phyloP scores from a whole-genome alignment of 2,329 filamentous ascomycete genomes.

The Pyrenophora graminea region DNA sequence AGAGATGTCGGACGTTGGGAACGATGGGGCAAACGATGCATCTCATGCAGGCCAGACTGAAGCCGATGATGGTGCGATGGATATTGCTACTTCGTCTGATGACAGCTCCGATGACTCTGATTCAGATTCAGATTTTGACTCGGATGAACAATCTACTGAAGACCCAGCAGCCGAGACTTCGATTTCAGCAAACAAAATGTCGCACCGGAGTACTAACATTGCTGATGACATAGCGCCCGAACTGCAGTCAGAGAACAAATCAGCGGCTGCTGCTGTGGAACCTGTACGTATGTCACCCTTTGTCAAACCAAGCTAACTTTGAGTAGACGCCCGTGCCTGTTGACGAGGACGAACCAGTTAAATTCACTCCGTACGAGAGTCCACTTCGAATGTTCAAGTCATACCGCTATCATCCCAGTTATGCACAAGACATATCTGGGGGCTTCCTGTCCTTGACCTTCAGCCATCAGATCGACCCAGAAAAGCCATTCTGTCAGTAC shows the following conservation, averaged over 20 bases:
- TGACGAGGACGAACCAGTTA: slow-evolving; percentile 21
- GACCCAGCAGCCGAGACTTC: slow-evolving; percentile 17
- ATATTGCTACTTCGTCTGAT: slow-evolving; percentile 38
- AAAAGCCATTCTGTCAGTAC: slow-evolving; percentile 74
- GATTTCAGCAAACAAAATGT: slow-evolving; percentile 15
- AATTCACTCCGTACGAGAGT: slow-evolving; percentile 74
- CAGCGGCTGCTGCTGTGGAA: slow-evolving; percentile 13
- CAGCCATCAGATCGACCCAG: slow-evolving; percentile 83
- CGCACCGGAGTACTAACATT: slow-evolving; percentile 20
- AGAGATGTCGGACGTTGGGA: slow-evolving; percentile 17
- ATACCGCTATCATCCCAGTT: slow-evolving; percentile 87
- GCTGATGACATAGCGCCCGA: slow-evolving; percentile 49
- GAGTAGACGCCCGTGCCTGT: slow-evolving; percentile 17
- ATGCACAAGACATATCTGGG: slow-evolving; percentile 67
- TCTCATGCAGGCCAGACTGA: slow-evolving; percentile 16
- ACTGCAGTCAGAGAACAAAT: slow-evolving; percentile 34
- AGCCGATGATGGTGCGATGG: slow-evolving; percentile 41
- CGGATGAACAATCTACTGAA: slow-evolving; percentile 23
- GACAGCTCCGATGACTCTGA: slow-evolving; percentile 29
- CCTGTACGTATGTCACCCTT: slow-evolving; percentile 26
- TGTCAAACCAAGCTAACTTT: slow-evolving; percentile 20
- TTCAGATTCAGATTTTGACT: slow-evolving; percentile 25
- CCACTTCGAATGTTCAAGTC: slow-evolving; percentile 81
- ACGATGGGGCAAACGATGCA: neutral
- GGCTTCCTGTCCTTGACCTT: slow-evolving; percentile 91